Conservation (phyloP, 768 basidiomycete species). For the Suillus spraguei region DNA sequence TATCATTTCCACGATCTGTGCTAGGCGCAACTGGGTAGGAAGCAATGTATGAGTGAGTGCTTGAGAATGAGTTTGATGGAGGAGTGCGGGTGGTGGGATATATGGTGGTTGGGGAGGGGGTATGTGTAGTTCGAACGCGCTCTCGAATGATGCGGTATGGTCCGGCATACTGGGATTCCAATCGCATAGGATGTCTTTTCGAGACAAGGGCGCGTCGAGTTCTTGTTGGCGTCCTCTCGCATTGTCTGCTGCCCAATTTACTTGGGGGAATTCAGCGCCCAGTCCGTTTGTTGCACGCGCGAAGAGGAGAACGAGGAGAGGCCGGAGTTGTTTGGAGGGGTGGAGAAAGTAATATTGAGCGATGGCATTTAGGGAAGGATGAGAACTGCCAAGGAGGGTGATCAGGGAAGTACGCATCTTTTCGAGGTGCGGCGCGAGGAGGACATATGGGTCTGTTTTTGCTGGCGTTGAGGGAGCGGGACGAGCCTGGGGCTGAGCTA, state of each 20-base stretch:
- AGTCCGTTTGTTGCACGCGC: slow-evolving; percentile 93
- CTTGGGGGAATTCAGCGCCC: slow-evolving; percentile 62
- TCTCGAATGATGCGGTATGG: slow-evolving; percentile 66
- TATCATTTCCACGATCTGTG: slow-evolving; percentile 98
- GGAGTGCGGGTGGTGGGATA: slow-evolving; percentile 19
- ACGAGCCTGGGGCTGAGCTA: slow-evolving; percentile 41
- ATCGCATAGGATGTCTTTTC: slow-evolving; percentile 84
- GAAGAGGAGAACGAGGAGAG: slow-evolving; percentile 87
- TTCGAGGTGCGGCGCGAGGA: slow-evolving; percentile 75
- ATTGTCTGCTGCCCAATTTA: slow-evolving; percentile 63
- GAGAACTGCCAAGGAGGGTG: slow-evolving; percentile 81
- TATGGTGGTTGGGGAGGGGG: slow-evolving; percentile 23
- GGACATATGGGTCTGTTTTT: slow-evolving; percentile 60
- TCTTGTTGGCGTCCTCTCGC: slow-evolving; percentile 55
- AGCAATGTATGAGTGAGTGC: slow-evolving; percentile 44
- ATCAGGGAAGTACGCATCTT: slow-evolving; percentile 73
- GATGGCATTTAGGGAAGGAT: slow-evolving; percentile 84
- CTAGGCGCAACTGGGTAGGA: slow-evolving; percentile 89
- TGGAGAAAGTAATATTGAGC: slow-evolving; percentile 92
- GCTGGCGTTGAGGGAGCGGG: slow-evolving; percentile 16
- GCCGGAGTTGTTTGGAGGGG: slow-evolving; percentile 89
- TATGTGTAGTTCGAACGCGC: slow-evolving; percentile 52
- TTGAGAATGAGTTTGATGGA: slow-evolving; percentile 34
- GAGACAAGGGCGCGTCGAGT: slow-evolving; percentile 79
- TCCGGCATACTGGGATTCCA: slow-evolving; percentile 89